Evolutionary conservation across 345 rosid genomes (phyloP).

Genomic region (Acer saccharum): DNA sequence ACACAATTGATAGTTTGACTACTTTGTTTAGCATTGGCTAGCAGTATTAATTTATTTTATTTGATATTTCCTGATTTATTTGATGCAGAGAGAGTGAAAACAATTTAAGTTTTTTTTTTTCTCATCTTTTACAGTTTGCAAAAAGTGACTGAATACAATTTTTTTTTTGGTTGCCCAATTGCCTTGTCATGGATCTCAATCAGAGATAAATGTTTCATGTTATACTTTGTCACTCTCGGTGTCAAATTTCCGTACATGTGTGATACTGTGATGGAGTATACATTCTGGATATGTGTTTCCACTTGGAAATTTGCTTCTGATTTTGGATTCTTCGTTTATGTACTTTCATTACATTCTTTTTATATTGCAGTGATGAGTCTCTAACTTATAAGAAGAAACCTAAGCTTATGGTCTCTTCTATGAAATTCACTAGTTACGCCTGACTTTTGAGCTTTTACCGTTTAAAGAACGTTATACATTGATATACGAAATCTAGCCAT

Average conservation of each 20-base stretch:
- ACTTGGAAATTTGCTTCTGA: background rate
- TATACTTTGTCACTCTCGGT: background rate
- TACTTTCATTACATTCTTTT: background rate
- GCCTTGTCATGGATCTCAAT: background rate
- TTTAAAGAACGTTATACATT: background rate
- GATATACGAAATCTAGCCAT: background rate
- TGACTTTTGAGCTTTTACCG: slow-evolving; percentile 54
- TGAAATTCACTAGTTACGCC: slow-evolving; percentile 56
- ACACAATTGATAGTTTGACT: background rate
- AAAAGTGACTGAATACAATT: background rate
- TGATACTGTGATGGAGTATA: too few species aligned
- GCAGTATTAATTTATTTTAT: background rate
- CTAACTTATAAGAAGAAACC: slow-evolving; percentile 51
- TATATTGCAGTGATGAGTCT: slow-evolving; percentile 48
- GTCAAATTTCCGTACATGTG: too few species aligned
- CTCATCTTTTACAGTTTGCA: background rate
- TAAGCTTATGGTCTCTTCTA: slow-evolving; percentile 33
- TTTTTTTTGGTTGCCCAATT: background rate
- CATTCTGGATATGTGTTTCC: background rate
- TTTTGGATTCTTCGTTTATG: background rate
- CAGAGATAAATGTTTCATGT: background rate
- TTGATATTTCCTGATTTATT: too few species aligned
- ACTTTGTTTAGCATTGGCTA: background rate
- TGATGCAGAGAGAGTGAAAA: too few species aligned
- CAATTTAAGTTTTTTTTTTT: too few species aligned